These are phyloP conservation scores for Nannizzia gypsea DNA, from an alignment of 2,329 filamentous ascomycete species.

Conservation along the genomic window DNA sequence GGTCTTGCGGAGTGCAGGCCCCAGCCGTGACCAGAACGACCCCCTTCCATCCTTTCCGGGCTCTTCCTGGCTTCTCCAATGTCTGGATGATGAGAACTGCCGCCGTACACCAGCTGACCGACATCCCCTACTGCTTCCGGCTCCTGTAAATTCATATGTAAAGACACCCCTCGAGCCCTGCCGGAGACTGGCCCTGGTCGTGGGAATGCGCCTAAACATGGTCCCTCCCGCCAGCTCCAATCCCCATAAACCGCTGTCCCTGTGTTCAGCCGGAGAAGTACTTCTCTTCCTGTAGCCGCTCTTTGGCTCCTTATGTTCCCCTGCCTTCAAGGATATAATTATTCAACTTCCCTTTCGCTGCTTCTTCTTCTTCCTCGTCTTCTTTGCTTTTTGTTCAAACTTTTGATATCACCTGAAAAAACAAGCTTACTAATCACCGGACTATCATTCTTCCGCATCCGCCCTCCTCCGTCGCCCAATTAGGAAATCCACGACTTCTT, in stretches of 20 bases:
- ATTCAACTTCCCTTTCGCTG: background rate
- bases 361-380: too few species aligned
- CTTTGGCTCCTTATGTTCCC: background rate
- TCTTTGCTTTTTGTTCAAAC: background rate
- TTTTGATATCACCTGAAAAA: background rate
- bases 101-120: background rate
- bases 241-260: background rate
- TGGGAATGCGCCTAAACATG: background rate
- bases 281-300: background rate
- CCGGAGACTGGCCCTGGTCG: background rate
- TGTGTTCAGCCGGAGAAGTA: background rate
- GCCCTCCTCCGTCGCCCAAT: background rate
- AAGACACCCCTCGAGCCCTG: background rate
- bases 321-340: background rate
- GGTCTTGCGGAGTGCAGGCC: constrained; percentile 49
- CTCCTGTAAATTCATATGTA: background rate
- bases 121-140: background rate
- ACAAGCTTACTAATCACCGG: background rate
- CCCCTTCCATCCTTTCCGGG: constrained; percentile 29
- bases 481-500: background rate
- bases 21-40: constrained; percentile 46
- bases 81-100: constrained; percentile 31
- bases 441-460: background rate
- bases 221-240: background rate
- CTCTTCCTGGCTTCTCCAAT: constrained; percentile 33